Evolutionary conservation across 805 yeast genomes (phyloP).

Genomic region (Candida patagonica): DNA sequence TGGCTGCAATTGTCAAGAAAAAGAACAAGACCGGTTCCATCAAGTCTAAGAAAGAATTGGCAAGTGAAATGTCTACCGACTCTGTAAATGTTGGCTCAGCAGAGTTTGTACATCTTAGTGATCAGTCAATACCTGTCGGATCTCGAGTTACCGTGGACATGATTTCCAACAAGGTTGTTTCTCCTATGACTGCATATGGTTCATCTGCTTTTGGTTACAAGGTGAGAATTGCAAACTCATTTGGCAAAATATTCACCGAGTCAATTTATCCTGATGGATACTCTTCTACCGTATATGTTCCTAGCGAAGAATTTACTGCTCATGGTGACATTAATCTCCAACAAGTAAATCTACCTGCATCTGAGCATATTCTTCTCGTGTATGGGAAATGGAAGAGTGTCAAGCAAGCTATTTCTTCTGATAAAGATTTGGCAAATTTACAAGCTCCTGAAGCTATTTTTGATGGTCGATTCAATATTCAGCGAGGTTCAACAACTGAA

Average conservation of each 20-base stretch:
- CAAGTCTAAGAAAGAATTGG: slow-evolving; percentile 41
- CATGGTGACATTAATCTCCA: slow-evolving; percentile 13
- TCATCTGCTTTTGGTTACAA: slow-evolving; percentile 43
- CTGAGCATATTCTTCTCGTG: slow-evolving; percentile 39
- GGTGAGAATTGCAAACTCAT: slow-evolving; percentile 55
- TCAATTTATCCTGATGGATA: slow-evolving; percentile 60
- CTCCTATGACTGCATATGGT: slow-evolving; percentile 57
- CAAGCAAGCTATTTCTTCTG: slow-evolving; percentile 41
- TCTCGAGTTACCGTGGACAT: slow-evolving; percentile 76
- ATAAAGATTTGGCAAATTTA: slow-evolving; percentile 42
- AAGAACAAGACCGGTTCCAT: slow-evolving; percentile 24
- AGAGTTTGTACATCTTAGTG: slow-evolving; percentile 43
- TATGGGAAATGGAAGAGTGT: slow-evolving; percentile 57
- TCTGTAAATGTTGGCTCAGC: slow-evolving; percentile 68
- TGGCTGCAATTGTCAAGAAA: slow-evolving; percentile 19
- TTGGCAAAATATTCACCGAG: slow-evolving; percentile 63
- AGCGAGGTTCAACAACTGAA: slow-evolving; percentile 52
- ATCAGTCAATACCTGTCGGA: slow-evolving; percentile 59
- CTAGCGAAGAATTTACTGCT: slow-evolving; percentile 51
- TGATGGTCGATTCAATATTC: slow-evolving; percentile 51
- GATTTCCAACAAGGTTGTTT: slow-evolving; percentile 50
- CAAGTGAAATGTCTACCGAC: slow-evolving; percentile 49
- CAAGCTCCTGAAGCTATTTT: slow-evolving; percentile 52
- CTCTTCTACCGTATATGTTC: slow-evolving; percentile 52
- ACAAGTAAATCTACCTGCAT: slow-evolving; percentile 6